Evolutionary conservation across 2,329 filamentous ascomycete species (phyloP).

Genomic region (Calonectria montana): DNA sequence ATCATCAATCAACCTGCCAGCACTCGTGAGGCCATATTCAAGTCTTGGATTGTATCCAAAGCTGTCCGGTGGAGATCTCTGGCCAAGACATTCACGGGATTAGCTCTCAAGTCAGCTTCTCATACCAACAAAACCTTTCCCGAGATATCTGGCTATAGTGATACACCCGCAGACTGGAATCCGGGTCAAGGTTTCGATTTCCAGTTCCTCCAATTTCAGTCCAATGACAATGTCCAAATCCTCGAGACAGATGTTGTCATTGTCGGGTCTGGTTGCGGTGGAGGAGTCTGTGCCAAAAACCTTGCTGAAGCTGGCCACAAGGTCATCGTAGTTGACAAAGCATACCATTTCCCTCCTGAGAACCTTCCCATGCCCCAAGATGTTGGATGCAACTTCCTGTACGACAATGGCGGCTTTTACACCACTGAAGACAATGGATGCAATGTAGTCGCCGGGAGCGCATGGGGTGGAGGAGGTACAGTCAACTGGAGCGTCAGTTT

Average conservation of each 20-base stretch:
- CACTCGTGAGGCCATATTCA: slow-evolving; percentile 71
- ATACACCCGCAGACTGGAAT: slow-evolving; percentile 63
- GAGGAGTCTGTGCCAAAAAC: slow-evolving; percentile 83
- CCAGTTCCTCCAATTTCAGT: slow-evolving; percentile 69
- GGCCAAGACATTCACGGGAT: slow-evolving; percentile 63
- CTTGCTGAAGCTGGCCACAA: slow-evolving; percentile 79
- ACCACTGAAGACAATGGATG: slow-evolving; percentile 68
- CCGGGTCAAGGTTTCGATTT: slow-evolving; percentile 66
- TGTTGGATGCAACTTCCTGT: slow-evolving; percentile 72
- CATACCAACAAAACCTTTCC: slow-evolving; percentile 67
- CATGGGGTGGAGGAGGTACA: slow-evolving; percentile 88
- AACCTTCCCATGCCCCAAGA: slow-evolving; percentile 80
- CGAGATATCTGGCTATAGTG: slow-evolving; percentile 67
- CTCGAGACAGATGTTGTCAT: slow-evolving; percentile 86
- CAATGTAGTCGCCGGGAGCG: slow-evolving; percentile 73
- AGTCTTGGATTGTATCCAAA: slow-evolving; percentile 70
- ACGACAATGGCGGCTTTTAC: slow-evolving; percentile 72
- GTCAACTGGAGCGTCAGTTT: slow-evolving; percentile 83
- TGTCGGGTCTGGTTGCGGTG: slow-evolving; percentile 88
- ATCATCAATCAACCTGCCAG: slow-evolving; percentile 70
- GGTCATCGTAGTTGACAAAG: slow-evolving; percentile 86
- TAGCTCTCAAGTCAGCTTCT: slow-evolving; percentile 67
- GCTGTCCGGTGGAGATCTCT: slow-evolving; percentile 66
- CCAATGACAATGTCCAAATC: slow-evolving; percentile 59
- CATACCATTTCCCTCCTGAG: slow-evolving; percentile 78